Evolutionary conservation across 805 yeast genomes (phyloP).

Genomic region (Isabelozyma gotoi): DNA sequence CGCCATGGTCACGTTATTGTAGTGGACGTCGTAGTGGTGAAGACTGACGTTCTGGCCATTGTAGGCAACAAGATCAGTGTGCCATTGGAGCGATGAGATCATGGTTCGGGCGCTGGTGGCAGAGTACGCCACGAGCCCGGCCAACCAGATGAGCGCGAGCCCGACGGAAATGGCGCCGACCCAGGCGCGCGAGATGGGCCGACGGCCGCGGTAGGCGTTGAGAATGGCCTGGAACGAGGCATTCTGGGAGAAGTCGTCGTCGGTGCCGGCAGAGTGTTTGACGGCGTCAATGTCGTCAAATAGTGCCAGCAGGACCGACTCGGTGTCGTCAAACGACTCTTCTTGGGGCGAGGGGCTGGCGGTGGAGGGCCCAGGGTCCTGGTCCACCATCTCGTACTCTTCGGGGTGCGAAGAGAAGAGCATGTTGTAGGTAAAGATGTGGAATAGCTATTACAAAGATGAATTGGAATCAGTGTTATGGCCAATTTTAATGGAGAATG

Average conservation of each 20-base stretch:
- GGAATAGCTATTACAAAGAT: no score
- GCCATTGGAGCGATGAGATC: slow-evolving; percentile 20
- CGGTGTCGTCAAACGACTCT: slow-evolving; percentile 2
- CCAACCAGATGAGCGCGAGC: slow-evolving; percentile 22
- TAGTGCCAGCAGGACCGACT: slow-evolving; percentile 6
- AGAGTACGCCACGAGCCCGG: slow-evolving; percentile 27
- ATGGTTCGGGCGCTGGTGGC: slow-evolving; percentile 13
- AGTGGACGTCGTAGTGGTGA: slow-evolving; percentile 23
- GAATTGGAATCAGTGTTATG: no score
- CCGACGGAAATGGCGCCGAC: slow-evolving; percentile 1
- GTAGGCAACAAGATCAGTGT: slow-evolving; percentile 18
- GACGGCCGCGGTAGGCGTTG: slow-evolving; percentile 10
- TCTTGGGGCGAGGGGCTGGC: slow-evolving; percentile 4
- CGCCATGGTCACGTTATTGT: slow-evolving; percentile 28
- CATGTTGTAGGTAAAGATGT: not conserved
- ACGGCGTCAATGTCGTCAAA: slow-evolving; percentile 28
- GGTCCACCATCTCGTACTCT: slow-evolving; percentile 21
- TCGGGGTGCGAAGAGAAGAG: slow-evolving; percentile 2
- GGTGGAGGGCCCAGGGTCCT: slow-evolving; percentile 4
- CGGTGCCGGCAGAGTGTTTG: slow-evolving; percentile 6
- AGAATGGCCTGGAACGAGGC: slow-evolving; percentile 21
- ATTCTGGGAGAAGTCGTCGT: slow-evolving; percentile 19
- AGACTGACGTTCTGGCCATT: slow-evolving; percentile 31
- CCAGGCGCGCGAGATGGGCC: not conserved
- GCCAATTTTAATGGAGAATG: no score